phyloP scores from a whole-genome alignment of 345 rosid genomes.

The Gossypioides kirkii region DNA sequence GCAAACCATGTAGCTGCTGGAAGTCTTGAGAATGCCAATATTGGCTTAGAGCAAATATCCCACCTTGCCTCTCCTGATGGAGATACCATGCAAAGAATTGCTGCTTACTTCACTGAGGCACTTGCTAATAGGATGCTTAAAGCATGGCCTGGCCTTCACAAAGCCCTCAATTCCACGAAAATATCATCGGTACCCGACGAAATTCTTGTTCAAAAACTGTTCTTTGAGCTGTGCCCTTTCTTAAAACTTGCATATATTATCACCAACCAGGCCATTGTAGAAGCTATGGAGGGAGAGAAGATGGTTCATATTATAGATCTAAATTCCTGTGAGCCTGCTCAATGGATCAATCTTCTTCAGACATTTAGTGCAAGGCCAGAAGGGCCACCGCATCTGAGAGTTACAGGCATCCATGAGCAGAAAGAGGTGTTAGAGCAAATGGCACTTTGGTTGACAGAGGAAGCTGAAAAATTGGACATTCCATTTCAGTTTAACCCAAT shows the following conservation, averaged over 20 bases:
- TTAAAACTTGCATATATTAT: constrained; percentile 54
- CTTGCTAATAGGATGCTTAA: constrained; percentile 62
- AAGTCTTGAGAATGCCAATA: constrained; percentile 58
- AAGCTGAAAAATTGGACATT: constrained; percentile 65
- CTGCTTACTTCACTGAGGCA: constrained; percentile 70
- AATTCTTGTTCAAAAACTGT: constrained; percentile 49
- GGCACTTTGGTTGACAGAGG: constrained; percentile 52
- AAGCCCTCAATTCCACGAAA: constrained; percentile 61
- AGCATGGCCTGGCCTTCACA: constrained; percentile 67
- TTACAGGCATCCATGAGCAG: constrained; percentile 62
- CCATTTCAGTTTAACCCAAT: constrained; percentile 69
- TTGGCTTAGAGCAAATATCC: constrained; percentile 56
- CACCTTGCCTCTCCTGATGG: constrained; percentile 66
- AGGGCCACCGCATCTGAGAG: constrained; percentile 73
- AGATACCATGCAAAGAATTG: constrained; percentile 67
- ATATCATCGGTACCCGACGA: constrained; percentile 36
- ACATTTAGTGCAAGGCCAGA: constrained; percentile 50
- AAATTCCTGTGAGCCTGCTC: constrained; percentile 58
- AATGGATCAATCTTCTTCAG: constrained; percentile 66
- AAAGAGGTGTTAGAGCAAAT: constrained; percentile 60
- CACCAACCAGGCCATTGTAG: constrained; percentile 65
- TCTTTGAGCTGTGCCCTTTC: constrained; percentile 71
- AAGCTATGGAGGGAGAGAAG: constrained; percentile 71
- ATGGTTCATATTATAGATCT: constrained; percentile 73
- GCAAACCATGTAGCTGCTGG: constrained; percentile 62